Base-by-base conservation (phyloP, 1,284 basidiomycete species). In the Ceratobasidium sp. region DNA sequence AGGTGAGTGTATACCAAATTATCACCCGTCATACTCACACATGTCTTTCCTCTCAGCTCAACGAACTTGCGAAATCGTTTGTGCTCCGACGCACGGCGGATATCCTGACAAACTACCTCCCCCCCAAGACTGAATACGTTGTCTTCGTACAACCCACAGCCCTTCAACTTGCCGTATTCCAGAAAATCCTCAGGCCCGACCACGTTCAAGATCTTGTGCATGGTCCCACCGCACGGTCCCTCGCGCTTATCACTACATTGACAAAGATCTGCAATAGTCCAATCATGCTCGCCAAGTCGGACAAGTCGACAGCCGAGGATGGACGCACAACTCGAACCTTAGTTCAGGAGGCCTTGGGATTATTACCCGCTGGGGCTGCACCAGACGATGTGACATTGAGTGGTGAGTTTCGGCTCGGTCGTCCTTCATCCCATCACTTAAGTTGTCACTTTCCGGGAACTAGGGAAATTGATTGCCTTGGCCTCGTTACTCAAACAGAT, bases 241-340 rank as follows among this genome's bases (percentile, higher is more conserved):
- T 97, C n/a, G 94, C 93, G 10, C 85, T 96, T 62, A 96, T 96
- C 83, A 90, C 89, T 81, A 88, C 89, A 77, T 87, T 97, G 67
- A 94, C 93, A 30, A 98, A 98, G 87, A 90, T 99, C 78, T 96
- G 95, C 86, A 99, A 96, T 82, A 96, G 96, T 80, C 97, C 97
- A 0, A 91, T 96, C 78, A 87, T 99, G 23, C 86, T 99, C 35
- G 73, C 73, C 62, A 75, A 75, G 33, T 92, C 93, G 81, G 91
- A 91, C 27, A 89, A 89, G 65, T 60, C 65, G 33, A 92, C 93
- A 79, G 91, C 90, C 80, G 87, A 87, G 27, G 87, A 87, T 73
- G 85, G 85, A 8, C 83, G 80, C 85, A 82, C n/a, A 81, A 81
- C 30, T 82, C 83, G 54, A 85, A 87, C 85, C n/a, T 69, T 65